Evolutionary conservation across 805 yeast genomes (phyloP).

Genomic region (Yarrowia deformans): DNA sequence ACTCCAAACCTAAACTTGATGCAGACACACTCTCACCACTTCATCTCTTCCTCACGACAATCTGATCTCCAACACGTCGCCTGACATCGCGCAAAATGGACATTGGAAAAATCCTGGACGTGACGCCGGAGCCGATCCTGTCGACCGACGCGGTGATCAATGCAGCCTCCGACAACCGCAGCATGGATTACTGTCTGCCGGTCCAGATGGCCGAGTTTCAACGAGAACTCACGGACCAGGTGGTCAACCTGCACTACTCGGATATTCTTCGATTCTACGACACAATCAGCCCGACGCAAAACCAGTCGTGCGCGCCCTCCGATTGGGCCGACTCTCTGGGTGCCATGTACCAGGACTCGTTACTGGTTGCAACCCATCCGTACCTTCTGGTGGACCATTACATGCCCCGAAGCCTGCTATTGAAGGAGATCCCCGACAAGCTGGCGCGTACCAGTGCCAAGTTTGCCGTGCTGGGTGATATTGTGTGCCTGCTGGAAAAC

Average conservation of each 20-base stretch:
- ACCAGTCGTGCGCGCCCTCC: slow-evolving; percentile 51
- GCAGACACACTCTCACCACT: slow-evolving; percentile 41
- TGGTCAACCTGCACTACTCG: slow-evolving; percentile 87
- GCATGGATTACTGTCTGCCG: slow-evolving; percentile 54
- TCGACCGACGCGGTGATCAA: slow-evolving; percentile 46
- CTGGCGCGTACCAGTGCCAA: slow-evolving; percentile 81
- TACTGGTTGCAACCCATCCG: slow-evolving; percentile 87
- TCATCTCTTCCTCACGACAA: slow-evolving; percentile 8
- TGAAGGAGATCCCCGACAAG: slow-evolving; percentile 73
- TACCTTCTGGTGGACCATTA: slow-evolving; percentile 82
- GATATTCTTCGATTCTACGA: slow-evolving; percentile 90
- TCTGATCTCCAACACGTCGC: background rate
- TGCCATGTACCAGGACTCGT: slow-evolving; percentile 76
- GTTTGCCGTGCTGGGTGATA: slow-evolving; percentile 70
- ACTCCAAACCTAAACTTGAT: background rate
- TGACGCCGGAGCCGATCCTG: slow-evolving; percentile 83
- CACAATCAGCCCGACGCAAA: slow-evolving; percentile 46
- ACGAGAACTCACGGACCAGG: slow-evolving; percentile 87
- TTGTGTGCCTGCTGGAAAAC: slow-evolving; percentile 63
- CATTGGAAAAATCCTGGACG: slow-evolving; percentile 74
- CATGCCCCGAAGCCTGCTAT: slow-evolving; percentile 78
- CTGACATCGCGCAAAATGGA: slow-evolving; percentile 60
- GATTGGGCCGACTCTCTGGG: slow-evolving; percentile 77
- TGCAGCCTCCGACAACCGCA: slow-evolving; percentile 36
- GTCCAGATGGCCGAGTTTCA: slow-evolving; percentile 88